A percentile compares a stretch with the other conserved stretches of the same genome.
Conservation (phyloP, 352 stramenopile genomes). For the Globisporangium barbulae region DNA sequence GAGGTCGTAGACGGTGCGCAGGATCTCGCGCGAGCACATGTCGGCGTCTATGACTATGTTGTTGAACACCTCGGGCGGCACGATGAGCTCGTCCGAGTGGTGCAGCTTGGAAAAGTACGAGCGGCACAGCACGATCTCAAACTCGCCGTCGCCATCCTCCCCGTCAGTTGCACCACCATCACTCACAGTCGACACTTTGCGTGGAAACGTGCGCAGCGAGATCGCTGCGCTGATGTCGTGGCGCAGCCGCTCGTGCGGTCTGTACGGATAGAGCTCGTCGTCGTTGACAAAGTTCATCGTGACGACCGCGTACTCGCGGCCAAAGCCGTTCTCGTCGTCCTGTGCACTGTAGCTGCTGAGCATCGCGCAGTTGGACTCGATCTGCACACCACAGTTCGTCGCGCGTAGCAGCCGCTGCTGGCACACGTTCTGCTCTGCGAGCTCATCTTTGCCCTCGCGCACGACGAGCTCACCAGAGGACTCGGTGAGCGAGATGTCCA, state of each 20-base stretch:
- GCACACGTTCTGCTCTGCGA: constrained; percentile 5
- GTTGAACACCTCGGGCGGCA: constrained; percentile 11
- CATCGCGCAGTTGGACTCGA: constrained; percentile 13
- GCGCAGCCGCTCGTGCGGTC: constrained; percentile 13
- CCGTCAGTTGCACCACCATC: background rate
- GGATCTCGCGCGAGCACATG: constrained; percentile 20
- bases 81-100: background rate
- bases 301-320: constrained; percentile 25
- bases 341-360: background rate
- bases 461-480: constrained; percentile 32
- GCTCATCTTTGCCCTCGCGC: constrained; percentile 27
- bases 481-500: constrained; percentile 18
- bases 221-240: constrained; percentile 32
- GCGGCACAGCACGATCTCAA: constrained; percentile 13
- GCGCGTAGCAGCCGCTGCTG: constrained; percentile 8
- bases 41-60: constrained; percentile 9
- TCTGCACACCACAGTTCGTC: constrained; percentile 1
- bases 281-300: constrained; percentile 42
- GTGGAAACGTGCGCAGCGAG: constrained; percentile 1
- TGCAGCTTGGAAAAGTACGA: constrained; percentile 12
- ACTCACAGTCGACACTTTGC: constrained; percentile 2
- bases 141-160: background rate
- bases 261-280: constrained; percentile 35
- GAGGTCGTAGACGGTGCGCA: constrained; percentile 16
- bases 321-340: constrained; percentile 4